phyloP scores from a whole-genome alignment of 129 eudicot species.

The Tanacetum coccineum region DNA sequence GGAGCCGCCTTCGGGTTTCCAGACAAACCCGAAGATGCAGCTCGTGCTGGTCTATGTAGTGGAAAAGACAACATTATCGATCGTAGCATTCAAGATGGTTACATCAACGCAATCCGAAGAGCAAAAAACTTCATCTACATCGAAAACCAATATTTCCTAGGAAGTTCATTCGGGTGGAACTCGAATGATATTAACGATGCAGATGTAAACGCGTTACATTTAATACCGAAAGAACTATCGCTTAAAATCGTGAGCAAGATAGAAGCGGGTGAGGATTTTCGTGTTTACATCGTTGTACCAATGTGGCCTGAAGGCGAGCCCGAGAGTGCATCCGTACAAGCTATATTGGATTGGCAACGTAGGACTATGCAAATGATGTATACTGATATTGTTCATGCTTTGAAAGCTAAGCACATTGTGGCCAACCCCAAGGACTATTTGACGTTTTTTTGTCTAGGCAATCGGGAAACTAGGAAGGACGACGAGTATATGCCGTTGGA shows the following conservation, averaged over 20 bases:
- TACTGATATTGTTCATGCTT: conserved; percentile 60
- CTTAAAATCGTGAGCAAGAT: conserved; percentile 76
- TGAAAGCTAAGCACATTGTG: conserved; percentile 49
- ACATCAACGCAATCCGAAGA: conserved; percentile 78
- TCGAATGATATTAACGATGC: conserved; percentile 50
- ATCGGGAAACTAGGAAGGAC: conserved; percentile 48
- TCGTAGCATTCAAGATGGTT: conserved; percentile 78
- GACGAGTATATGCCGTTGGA: conserved; percentile 69
- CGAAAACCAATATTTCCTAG: conserved; percentile 80
- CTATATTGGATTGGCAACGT: conserved; percentile 72
- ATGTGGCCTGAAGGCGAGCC: conserved; percentile 97
- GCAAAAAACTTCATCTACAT: conserved; percentile 78
- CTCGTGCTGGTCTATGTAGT: conserved; percentile 59
- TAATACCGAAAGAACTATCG: conserved; percentile 75
- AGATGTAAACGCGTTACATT: conserved; percentile 58
- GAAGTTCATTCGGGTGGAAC: conserved; percentile 81
- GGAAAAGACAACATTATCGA: conserved; percentile 78
- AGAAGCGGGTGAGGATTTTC: conserved; percentile 68
- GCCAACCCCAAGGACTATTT: conserved; percentile 66
- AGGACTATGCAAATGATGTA: conserved; percentile 94
- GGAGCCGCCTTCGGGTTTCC: conserved; percentile 92
- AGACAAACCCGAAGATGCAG: conserved; percentile 68
- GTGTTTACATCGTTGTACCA: conserved; percentile 69
- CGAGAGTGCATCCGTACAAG: conserved; percentile 68
- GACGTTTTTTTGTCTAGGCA: conserved; percentile 76